Evolutionary conservation across 2,329 filamentous ascomycete species (phyloP).

Genomic region (Neofusicoccum ribis): DNA sequence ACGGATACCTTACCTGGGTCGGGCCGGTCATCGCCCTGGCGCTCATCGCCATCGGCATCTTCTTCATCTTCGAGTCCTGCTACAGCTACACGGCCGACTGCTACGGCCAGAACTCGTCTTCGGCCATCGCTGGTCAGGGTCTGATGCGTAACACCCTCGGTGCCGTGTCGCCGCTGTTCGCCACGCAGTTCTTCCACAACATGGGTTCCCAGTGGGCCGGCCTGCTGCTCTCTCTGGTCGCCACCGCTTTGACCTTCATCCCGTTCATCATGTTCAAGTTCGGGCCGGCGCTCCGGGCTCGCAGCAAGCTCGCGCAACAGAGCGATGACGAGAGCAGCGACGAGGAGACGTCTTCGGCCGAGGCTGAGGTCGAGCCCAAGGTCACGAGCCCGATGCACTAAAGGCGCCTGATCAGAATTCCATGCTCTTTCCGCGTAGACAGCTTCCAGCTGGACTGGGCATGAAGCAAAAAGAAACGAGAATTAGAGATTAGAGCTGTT

Average conservation of each 20-base stretch:
- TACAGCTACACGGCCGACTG: conserved; percentile 56
- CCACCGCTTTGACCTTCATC: conserved; percentile 43
- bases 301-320: conserved; percentile 39
- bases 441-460: conserved; percentile 7
- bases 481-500: neutral
- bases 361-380: neutral
- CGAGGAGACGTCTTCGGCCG: conserved; percentile 2
- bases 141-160: conserved; percentile 56
- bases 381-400: conserved; percentile 1
- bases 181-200: conserved; percentile 55
- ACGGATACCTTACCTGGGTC: conserved; percentile 51
- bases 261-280: conserved; percentile 49
- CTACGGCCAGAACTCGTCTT: conserved; percentile 49
- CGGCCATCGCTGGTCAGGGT: conserved; percentile 52
- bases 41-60: conserved; percentile 55
- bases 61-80: conserved; percentile 50
- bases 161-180: conserved; percentile 54
- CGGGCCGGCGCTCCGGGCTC: conserved; percentile 40
- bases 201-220: conserved; percentile 56
- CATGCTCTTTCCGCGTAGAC: neutral
- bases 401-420: neutral
- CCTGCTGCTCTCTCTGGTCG: conserved; percentile 50
- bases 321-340: conserved; percentile 1
- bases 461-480: neutral
- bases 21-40: conserved; percentile 52